Percentiles rank a stretch among this genome's conserved stretches.
Evolutionary conservation across 2,329 filamentous ascomycete species (phyloP).

Genomic region (Colletotrichum sp.): DNA sequence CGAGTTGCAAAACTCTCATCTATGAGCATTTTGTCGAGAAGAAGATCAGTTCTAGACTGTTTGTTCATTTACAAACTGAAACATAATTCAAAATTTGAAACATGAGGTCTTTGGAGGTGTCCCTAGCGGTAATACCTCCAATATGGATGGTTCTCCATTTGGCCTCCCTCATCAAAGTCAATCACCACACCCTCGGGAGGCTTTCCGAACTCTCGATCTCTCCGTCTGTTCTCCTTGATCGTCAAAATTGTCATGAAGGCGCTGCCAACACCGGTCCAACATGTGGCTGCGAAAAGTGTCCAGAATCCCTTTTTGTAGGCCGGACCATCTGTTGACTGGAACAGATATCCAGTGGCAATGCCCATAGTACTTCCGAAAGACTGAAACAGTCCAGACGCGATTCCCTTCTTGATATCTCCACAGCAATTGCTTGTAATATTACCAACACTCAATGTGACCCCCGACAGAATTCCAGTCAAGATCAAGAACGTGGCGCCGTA

Average conservation of each 20-base stretch:
- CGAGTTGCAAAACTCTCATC: too few species aligned
- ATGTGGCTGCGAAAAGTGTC: constrained; percentile 10
- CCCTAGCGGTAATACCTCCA: constrained; percentile 6
- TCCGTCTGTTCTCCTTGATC: constrained; percentile 16
- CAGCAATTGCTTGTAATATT: constrained; percentile 17
- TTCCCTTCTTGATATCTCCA: constrained; percentile 16
- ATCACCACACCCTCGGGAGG: not conserved
- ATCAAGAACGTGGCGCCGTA: constrained; percentile 14
- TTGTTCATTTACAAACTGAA: too few species aligned
- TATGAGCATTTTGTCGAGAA: too few species aligned
- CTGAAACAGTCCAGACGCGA: constrained; percentile 3
- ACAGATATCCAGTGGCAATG: constrained; percentile 8
- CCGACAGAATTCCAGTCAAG: not conserved
- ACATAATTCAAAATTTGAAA: too few species aligned
- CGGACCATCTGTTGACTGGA: constrained; percentile 1
- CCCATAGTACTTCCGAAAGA: constrained; percentile 18
- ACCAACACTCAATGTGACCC: not conserved
- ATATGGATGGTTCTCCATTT: constrained; percentile 13
- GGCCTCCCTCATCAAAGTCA: constrained; percentile 6
- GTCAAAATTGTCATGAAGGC: constrained; percentile 18
- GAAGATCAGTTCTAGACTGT: too few species aligned
- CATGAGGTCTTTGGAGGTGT: too few species aligned
- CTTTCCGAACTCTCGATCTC: constrained; percentile 19
- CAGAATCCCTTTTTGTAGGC: constrained; percentile 8
- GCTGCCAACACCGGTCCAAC: constrained; percentile 4